Percentiles rank a stretch among this genome's conserved stretches.
phyloP scores from a whole-genome alignment of 169 alveolate genomes.

The Neospora caninum region DNA sequence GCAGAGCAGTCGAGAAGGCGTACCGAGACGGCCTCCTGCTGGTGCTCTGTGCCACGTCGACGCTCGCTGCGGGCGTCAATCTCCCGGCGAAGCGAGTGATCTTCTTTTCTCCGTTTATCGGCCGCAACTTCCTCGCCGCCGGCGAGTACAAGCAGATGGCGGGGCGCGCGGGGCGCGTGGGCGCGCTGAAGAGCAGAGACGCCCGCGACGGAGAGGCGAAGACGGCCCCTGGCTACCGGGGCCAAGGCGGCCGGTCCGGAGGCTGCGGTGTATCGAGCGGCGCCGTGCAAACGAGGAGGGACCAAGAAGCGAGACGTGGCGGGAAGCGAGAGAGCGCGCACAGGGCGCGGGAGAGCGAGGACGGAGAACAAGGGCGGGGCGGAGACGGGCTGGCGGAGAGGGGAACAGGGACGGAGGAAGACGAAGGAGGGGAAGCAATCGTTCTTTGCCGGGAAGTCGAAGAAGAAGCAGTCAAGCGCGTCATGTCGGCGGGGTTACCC shows the following conservation, averaged over 20 bases:
- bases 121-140: constrained; percentile 67
- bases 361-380: neutral
- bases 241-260: too few species aligned
- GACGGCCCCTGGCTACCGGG: too few species aligned
- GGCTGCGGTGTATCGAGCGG: too few species aligned
- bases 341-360: neutral
- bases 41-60: constrained; percentile 80
- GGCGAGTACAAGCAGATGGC: constrained; percentile 80
- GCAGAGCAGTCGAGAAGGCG: constrained; percentile 72
- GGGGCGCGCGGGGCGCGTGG: constrained; percentile 77
- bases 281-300: too few species aligned
- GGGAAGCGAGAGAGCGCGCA: too few species aligned
- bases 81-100: constrained; percentile 78
- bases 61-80: constrained; percentile 87
- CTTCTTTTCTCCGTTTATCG: constrained; percentile 74
- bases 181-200: constrained; percentile 61
- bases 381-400: neutral
- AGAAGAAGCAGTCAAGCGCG: constrained; percentile 12
- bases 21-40: constrained; percentile 70
- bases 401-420: neutral
- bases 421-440: constrained; percentile 6
- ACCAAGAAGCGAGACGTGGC: too few species aligned
- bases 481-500: constrained; percentile 11
- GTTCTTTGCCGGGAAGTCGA: constrained; percentile 24
- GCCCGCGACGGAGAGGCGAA: constrained; percentile 77